Evolutionary conservation across 441 rosid species (phyloP), one percentile per base, ranked within the genome.

Genomic region (Corymbia calophylla): DNA sequence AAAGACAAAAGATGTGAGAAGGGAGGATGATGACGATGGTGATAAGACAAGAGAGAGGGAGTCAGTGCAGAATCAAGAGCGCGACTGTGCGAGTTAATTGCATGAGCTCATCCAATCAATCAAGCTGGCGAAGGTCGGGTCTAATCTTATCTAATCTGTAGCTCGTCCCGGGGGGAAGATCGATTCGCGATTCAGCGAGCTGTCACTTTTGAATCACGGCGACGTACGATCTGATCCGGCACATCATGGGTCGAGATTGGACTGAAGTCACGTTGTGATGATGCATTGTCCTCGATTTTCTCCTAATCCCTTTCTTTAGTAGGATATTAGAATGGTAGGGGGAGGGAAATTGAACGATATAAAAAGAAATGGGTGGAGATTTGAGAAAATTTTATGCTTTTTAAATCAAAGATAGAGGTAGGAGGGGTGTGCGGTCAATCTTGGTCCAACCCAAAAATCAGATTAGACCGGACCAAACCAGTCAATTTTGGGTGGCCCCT

Each of bases 381-480:
- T 21, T 39, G 84, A 73, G 9, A 21, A 19, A 23, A 3, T 70
- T 70, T 35, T 70, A 0, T 23, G 6, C 8, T 0, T 27, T 32
- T 17, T 70, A 35, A 70, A 18, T 39, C 6, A 39, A 39, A 39
- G 44, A 39, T 39, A 39, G 44, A 39, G 44, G 44, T 5, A 39
- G 44, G 44, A 39, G 44, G 44, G 64, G 64, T 25, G 7, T 25
- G n/a, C n/a, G 44, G 11, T 58, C 25, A 9, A 23, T 25, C 64
- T 3, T 25, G 7, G 1, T 58, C 64, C 14, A 58, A 58, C 25
- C n/a, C 64, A 25, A 25, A 58, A 58, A 58, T 25, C 0, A 25
- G 14, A 58, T 23, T 58, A 14, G 64, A 23, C 5, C 7, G 0
- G 2, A 25, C 7, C 0, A 1, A 58, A 29, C 25, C 1, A 58